These are phyloP conservation scores for Lanmaoa rubissima DNA, from an alignment of 768 basidiomycete species.

Conservation along the genomic window DNA sequence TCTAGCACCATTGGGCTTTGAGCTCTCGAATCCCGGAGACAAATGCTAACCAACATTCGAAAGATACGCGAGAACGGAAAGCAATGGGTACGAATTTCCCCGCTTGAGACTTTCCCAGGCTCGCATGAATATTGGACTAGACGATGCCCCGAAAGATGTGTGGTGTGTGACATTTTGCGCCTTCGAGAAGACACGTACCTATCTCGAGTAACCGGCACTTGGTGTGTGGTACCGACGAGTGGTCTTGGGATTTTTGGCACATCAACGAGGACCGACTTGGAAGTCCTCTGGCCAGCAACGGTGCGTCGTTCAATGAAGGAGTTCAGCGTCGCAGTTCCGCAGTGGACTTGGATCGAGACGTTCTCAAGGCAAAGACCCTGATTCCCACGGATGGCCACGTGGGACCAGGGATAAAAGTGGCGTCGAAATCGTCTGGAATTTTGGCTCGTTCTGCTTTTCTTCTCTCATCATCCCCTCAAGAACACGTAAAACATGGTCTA, in stretches of 20 bases:
- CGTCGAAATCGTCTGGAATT: slow-evolving; percentile 16
- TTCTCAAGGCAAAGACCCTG: slow-evolving; percentile 12
- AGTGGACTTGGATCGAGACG: background rate
- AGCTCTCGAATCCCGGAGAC: slow-evolving; percentile 4
- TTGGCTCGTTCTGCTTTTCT: slow-evolving; percentile 21
- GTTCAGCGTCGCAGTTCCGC: background rate
- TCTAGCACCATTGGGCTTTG: slow-evolving; percentile 36
- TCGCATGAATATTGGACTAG: slow-evolving; percentile 65
- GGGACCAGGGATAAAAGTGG: slow-evolving; percentile 32
- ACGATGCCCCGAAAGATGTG: background rate
- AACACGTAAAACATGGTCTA: slow-evolving; percentile 56
- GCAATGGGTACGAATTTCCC: slow-evolving; percentile 47
- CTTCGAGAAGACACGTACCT: slow-evolving; percentile 16
- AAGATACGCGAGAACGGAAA: slow-evolving; percentile 77
- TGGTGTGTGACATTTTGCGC: slow-evolving; percentile 2
- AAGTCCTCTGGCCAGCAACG: background rate
- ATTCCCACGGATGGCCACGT: slow-evolving; percentile 34
- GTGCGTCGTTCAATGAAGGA: background rate
- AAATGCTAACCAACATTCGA: slow-evolving; percentile 49
- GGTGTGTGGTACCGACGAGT: slow-evolving; percentile 10
- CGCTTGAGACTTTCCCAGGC: slow-evolving; percentile 29
- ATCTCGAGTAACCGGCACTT: slow-evolving; percentile 67
- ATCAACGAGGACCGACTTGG: slow-evolving; percentile 1
- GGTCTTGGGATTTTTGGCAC: background rate
- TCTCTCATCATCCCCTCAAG: slow-evolving; percentile 23